Conservation (phyloP, 148 eudicot genomes). For the Salicornia ramosissima region DNA sequence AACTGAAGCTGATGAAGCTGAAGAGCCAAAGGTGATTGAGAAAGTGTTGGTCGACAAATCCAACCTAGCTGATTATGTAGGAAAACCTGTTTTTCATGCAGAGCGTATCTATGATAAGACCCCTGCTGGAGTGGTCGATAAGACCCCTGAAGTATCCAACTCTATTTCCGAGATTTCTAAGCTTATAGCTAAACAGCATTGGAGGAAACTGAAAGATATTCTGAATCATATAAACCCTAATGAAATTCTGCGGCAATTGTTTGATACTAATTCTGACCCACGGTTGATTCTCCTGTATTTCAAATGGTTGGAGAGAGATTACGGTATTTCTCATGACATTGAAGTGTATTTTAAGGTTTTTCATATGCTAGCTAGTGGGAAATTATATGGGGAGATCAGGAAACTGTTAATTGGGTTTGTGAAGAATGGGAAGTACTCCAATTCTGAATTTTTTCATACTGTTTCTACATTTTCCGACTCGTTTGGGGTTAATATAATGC, state of each 20-base stretch:
- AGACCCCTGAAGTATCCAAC: constrained; percentile 20
- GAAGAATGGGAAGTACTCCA: constrained; percentile 28
- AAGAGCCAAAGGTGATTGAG: constrained; percentile 34
- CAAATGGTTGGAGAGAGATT: constrained; percentile 44
- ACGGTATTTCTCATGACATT: constrained; percentile 34
- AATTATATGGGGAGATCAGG: constrained; percentile 43
- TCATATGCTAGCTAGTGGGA: constrained; percentile 33
- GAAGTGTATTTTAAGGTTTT: constrained; percentile 37
- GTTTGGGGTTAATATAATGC: constrained; percentile 33
- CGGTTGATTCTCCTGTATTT: constrained; percentile 34
- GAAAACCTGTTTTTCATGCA: constrained; percentile 97
- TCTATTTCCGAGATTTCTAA: constrained; percentile 23
- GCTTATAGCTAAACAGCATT: constrained; percentile 33
- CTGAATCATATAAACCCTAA: constrained; percentile 20
- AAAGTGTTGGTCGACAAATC: constrained; percentile 63
- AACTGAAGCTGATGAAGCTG: constrained; percentile 31
- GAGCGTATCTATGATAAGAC: constrained; percentile 90
- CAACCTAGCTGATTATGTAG: constrained; percentile 81
- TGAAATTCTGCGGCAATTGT: constrained; percentile 27
- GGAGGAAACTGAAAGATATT: constrained; percentile 26
- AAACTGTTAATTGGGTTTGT: constrained; percentile 49
- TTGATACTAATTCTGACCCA: constrained; percentile 29
- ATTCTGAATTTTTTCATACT: constrained; percentile 44
- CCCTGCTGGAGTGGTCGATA: constrained; percentile 32
- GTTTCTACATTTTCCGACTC: constrained; percentile 29